A percentile compares a stretch with the other conserved stretches of the same genome.
Evolutionary conservation across 2,329 filamentous ascomycete genomes (phyloP).

Genomic region (Zymoseptoria brevis): DNA sequence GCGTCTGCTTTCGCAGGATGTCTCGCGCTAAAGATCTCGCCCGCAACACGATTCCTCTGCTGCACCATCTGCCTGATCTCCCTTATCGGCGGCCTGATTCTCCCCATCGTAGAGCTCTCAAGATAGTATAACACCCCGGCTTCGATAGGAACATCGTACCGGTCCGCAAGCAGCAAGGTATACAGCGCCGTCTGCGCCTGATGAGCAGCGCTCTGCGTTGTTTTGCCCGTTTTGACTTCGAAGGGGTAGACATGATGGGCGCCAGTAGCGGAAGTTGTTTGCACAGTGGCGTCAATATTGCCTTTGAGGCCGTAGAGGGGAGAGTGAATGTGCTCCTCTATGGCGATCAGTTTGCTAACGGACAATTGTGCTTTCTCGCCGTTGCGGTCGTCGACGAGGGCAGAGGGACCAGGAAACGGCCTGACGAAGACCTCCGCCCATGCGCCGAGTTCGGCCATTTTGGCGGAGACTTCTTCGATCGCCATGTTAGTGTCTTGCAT

Average conservation of each 20-base stretch:
- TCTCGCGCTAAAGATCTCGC: constrained; percentile 56
- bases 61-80: constrained; percentile 96
- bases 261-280: constrained; percentile 54
- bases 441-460: constrained; percentile 68
- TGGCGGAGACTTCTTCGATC: constrained; percentile 70
- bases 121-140: constrained; percentile 94
- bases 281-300: constrained; percentile 94
- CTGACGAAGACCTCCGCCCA: constrained; percentile 82
- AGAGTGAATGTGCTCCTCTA: constrained; percentile 97
- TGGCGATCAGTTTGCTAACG: constrained; percentile 86
- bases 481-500: constrained; percentile 61
- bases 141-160: constrained; percentile 85
- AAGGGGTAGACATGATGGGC: constrained; percentile 68
- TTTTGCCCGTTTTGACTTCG: constrained; percentile 90
- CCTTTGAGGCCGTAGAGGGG: constrained; percentile 96
- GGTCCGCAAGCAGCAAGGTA: constrained; percentile 82
- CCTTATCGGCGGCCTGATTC: constrained; percentile 75
- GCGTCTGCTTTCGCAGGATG: constrained; percentile 9
- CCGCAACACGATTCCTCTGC: constrained; percentile 82
- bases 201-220: constrained; percentile 67
- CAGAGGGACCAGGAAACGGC: constrained; percentile 59
- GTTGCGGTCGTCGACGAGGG: constrained; percentile 70
- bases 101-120: constrained; percentile 77
- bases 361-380: constrained; percentile 71
- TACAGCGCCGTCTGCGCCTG: constrained; percentile 92